A percentile compares a stretch with the other conserved stretches of the same genome.
Evolutionary conservation across 768 basidiomycete genomes (phyloP).

Genomic region (Solioccasus polychromus): DNA sequence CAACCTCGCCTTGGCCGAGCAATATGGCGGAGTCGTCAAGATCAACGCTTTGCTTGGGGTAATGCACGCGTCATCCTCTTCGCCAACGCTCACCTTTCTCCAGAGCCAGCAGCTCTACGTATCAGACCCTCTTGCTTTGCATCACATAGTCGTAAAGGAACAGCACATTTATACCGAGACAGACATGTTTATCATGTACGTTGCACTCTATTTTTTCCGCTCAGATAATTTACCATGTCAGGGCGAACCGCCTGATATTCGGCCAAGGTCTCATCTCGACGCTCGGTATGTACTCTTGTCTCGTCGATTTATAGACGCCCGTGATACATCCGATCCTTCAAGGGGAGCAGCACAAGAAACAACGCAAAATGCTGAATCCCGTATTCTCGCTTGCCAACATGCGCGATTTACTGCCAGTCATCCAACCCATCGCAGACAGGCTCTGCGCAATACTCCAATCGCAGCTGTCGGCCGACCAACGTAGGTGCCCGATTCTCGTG

Average conservation of each 20-base stretch:
- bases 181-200: constrained; percentile 33
- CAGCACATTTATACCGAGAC: constrained; percentile 37
- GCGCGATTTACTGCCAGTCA: constrained; percentile 28
- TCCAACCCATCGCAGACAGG: constrained; percentile 33
- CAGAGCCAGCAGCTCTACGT: constrained; percentile 32
- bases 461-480: constrained; percentile 20
- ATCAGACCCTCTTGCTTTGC: constrained; percentile 37
- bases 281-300: constrained; percentile 24
- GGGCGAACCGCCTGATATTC: constrained; percentile 33
- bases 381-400: constrained; percentile 32
- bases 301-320: neutral
- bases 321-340: neutral
- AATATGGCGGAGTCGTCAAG: constrained; percentile 35
- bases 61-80: neutral
- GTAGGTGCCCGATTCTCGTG: constrained; percentile 11
- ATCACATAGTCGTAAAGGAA: constrained; percentile 38
- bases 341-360: constrained; percentile 31
- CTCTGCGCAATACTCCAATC: constrained; percentile 20
- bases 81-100: constrained; percentile 1
- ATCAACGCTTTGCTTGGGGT: constrained; percentile 37
- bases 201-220: neutral
- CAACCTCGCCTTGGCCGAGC: constrained; percentile 26
- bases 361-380: constrained; percentile 34
- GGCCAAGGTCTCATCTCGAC: constrained; percentile 38
- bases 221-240: constrained; percentile 1